Percentiles rank a stretch among this genome's conserved stretches.
phyloP scores from a whole-genome alignment of 2,329 filamentous ascomycete genomes.

The Aureobasidium musti region DNA sequence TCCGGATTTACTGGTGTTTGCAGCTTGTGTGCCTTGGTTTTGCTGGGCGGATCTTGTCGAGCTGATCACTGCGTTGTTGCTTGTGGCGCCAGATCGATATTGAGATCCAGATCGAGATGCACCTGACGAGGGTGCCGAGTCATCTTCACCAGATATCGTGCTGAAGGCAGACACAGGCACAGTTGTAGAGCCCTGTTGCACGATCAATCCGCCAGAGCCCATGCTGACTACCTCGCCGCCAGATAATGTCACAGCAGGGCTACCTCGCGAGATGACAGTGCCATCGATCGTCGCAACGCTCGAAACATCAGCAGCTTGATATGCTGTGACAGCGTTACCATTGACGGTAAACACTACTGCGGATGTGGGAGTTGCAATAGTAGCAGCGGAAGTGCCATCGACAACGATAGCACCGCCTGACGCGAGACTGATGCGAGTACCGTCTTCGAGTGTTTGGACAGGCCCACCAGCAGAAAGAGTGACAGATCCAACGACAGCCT shows the following conservation, averaged over 20 bases:
- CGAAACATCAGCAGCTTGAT: constrained; percentile 1
- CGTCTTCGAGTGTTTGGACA: constrained; percentile 32
- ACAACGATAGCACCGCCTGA: constrained; percentile 29
- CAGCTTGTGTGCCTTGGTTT: background rate
- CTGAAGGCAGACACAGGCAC: constrained; percentile 9
- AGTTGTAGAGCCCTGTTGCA: constrained; percentile 12
- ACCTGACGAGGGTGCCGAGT: background rate
- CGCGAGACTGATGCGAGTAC: constrained; percentile 31
- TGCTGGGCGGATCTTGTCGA: constrained; percentile 4
- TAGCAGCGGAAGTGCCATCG: constrained; percentile 8
- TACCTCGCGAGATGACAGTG: constrained; percentile 30
- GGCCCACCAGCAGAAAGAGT: constrained; percentile 32
- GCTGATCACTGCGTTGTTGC: background rate
- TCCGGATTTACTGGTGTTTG: constrained; percentile 6
- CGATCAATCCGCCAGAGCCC: constrained; percentile 1
- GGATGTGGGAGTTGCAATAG: background rate
- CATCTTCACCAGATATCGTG: background rate
- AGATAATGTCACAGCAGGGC: constrained; percentile 31
- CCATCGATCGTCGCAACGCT: constrained; percentile 31
- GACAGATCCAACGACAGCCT: constrained; percentile 32
- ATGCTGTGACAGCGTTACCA: constrained; percentile 31
- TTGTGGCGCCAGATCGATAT: background rate
- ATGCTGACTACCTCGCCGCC: constrained; percentile 33
- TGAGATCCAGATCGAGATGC: background rate
- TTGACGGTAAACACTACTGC: constrained; percentile 31